Conservation (phyloP, 345 rosid genomes). For the Balakata baccata region DNA sequence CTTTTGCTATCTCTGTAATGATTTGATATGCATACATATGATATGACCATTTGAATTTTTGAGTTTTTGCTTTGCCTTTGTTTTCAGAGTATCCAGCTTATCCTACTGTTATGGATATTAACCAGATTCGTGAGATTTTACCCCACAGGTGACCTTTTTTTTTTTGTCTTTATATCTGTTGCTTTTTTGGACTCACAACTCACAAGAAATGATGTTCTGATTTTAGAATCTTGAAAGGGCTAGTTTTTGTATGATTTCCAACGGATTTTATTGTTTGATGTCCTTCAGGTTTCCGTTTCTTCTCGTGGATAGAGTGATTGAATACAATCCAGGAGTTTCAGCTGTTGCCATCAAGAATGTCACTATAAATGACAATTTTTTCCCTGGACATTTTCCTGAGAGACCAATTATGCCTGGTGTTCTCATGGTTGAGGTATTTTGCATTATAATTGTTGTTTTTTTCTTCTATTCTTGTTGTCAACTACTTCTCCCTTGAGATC, state of each 20-base stretch:
- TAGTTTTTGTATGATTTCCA: conserved; percentile 2
- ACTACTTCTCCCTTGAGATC: neutral
- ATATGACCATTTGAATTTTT: neutral
- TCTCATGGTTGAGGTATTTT: conserved; percentile 90
- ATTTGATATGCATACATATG: neutral
- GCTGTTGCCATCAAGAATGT: conserved; percentile 95
- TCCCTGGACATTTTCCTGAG: conserved; percentile 99
- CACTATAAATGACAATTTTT: conserved; percentile 95
- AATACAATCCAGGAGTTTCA: conserved; percentile 88
- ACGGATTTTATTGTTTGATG: neutral
- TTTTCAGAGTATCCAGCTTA: conserved; percentile 57
- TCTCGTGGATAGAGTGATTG: conserved; percentile 95
- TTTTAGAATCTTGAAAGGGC: neutral
- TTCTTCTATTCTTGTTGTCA: neutral
- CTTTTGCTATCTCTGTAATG: neutral
- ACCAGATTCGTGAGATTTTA: conserved; percentile 80
- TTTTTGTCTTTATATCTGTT: neutral
- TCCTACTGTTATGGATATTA: conserved; percentile 84
- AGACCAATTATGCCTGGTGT: conserved; percentile 99
- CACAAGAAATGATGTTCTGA: neutral
- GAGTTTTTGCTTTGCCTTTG: neutral
- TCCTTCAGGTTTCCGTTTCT: conserved; percentile 85
- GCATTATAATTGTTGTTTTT: neutral
- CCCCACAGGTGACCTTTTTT: conserved; percentile 62
- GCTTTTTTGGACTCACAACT: neutral